Percentiles rank a stretch among this genome's conserved stretches.
phyloP scores from a whole-genome alignment of 2,329 filamentous ascomycete genomes.

The Nemania sp. region DNA sequence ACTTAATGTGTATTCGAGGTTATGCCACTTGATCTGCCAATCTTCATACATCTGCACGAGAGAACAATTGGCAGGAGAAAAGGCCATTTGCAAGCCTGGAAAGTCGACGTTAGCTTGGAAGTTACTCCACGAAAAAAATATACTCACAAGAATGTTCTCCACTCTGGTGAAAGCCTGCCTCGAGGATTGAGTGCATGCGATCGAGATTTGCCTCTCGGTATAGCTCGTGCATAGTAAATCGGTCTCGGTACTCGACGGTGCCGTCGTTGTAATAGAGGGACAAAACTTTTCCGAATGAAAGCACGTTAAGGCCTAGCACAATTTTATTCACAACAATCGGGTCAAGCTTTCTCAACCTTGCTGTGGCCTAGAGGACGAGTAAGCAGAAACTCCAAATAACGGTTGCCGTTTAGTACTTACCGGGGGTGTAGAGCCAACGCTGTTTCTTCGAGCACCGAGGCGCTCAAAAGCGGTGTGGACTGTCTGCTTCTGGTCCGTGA shows the following conservation, averaged over 20 bases:
- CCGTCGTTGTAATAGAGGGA: constrained; percentile 80
- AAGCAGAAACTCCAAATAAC: constrained; percentile 13
- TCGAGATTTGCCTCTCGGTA: constrained; percentile 66
- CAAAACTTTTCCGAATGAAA: constrained; percentile 73
- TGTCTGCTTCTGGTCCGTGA: constrained; percentile 66
- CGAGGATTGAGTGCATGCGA: constrained; percentile 70
- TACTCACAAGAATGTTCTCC: constrained; percentile 66
- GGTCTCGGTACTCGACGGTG: constrained; percentile 78
- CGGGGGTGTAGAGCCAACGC: constrained; percentile 39
- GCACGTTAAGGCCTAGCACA: constrained; percentile 67
- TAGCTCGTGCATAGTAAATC: constrained; percentile 71
- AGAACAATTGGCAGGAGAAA: constrained; percentile 65
- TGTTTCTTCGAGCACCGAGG: constrained; percentile 66
- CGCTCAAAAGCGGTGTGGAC: constrained; percentile 80
- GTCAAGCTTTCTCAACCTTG: constrained; percentile 64
- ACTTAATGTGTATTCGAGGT: constrained; percentile 53
- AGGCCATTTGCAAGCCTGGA: constrained; percentile 61
- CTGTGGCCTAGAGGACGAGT: constrained; percentile 29
- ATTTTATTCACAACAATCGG: constrained; percentile 73
- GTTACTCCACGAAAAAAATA: background rate
- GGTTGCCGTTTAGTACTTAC: constrained; percentile 14
- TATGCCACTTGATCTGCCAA: constrained; percentile 63
- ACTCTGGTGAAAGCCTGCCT: constrained; percentile 77
- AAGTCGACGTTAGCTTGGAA: constrained; percentile 11
- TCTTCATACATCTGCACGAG: constrained; percentile 63